Percentiles rank a stretch among this genome's conserved stretches.
Evolutionary conservation across 169 alveolate genomes (phyloP).

Genomic region (Plasmodium billcollinsi): DNA sequence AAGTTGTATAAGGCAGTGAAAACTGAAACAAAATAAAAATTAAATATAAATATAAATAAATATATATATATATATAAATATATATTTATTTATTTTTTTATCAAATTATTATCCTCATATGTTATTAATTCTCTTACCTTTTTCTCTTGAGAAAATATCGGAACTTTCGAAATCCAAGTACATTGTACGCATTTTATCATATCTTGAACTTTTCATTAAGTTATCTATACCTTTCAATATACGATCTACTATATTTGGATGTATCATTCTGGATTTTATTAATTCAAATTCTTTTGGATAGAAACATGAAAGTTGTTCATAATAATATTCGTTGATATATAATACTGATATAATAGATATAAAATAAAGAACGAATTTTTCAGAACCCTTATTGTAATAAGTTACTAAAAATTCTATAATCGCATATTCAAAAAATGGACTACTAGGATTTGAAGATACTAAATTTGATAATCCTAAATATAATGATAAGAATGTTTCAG

Average conservation of each 20-base stretch:
- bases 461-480: slow-evolving; percentile 69
- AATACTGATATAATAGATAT: slow-evolving; percentile 48
- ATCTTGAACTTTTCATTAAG: slow-evolving; percentile 21
- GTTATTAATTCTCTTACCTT: slow-evolving; percentile 21
- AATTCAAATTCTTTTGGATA: slow-evolving; percentile 19
- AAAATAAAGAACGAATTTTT: slow-evolving; percentile 45
- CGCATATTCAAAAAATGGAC: slow-evolving; percentile 75
- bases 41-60: not conserved
- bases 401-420: slow-evolving; percentile 48
- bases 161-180: slow-evolving; percentile 15
- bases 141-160: slow-evolving; percentile 10
- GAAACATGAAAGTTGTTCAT: slow-evolving; percentile 67
- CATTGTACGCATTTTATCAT: slow-evolving; percentile 8
- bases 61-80: not conserved
- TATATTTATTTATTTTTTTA: not conserved
- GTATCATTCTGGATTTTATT: slow-evolving; percentile 41
- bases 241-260: slow-evolving; percentile 34
- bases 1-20: slow-evolving; percentile 17
- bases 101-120: not conserved
- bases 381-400: slow-evolving; percentile 60
- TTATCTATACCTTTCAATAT: slow-evolving; percentile 2
- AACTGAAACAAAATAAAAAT: slow-evolving; percentile 11
- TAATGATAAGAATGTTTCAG: slow-evolving; percentile 77
- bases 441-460: slow-evolving; percentile 70
- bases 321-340: slow-evolving; percentile 46